Base-by-base conservation (phyloP, 169 alveolate species). In the Plasmodium adleri region DNA sequence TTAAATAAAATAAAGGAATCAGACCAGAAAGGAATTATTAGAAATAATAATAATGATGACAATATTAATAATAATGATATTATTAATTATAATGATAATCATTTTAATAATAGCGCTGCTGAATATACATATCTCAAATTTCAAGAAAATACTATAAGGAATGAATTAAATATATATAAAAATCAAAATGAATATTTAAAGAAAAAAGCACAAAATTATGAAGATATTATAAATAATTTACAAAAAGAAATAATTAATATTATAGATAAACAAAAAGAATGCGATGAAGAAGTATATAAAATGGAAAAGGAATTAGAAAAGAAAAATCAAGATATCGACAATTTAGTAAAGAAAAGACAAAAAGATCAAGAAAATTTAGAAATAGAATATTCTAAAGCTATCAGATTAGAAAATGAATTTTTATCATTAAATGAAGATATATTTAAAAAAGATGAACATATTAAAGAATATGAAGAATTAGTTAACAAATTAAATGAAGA, bases 381-480 rank as follows among this genome's bases (percentile, higher is more conserved):
- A 15, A 60, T 1, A 26, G 90, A 80, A 59, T 68, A 68, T 47
- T 17, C 72, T 17, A 80, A 47, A 62, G 22, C 58, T 15, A 17
- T 68, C 52, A 80, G 67, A 80, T 80, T 80, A 26, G 90, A 80
- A 62, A 80, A 80, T 20, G 90, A 80, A 67, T 80, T 80, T 67
- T 72, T 80, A 59, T 17, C 83, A 13, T 58, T 80, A 47, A 80
- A 66, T 43, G 90, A 80, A 68, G 90, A 80, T 59, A 45, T 80
- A 68, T 80, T 80, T 72, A 80, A 80, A 62, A 80, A 80, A 50
- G 90, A 80, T 5, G 54, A 26, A 32, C 17, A 80, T 39, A 7
- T 80, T 7, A 80, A 80, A 28, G 90, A 80, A 50, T 80, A 32
- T 56, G 83, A 68, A 54, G 90, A 80, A 80, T 54, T 68, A 10